Evolutionary conservation across 352 stramenopile genomes (phyloP), one percentile per base, ranked within the genome.

Genomic region (Pythium graminicola): DNA sequence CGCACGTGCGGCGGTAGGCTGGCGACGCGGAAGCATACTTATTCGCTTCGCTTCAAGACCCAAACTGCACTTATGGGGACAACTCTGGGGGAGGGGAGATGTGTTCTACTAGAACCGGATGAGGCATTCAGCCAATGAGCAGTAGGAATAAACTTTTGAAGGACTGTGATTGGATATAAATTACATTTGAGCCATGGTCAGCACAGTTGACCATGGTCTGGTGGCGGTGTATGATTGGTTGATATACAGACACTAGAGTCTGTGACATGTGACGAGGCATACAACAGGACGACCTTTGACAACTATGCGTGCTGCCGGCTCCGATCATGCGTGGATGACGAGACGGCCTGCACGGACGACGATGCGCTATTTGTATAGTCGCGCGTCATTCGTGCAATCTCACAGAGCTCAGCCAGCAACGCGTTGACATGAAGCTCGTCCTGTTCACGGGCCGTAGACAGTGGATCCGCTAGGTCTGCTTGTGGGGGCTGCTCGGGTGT

Each of bases 1-100:
- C 16, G 64, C 52, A 29, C 69, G 69, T 40, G 73, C 69, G 48
- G 61, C 59, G 27, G 72, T 67, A 13, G 57, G 63, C 62, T 81
- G 68, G 46, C 72, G 72, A 33, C 71, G 75, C 36, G 72, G 75
- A 48, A 86, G 72, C 74, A 85, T 39, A 13, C 20, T 11, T n/a
- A 32, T 17, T 41, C 35, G 31, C 31, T 38, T 20, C 3, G 38
- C 39, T 46, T 46, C 39, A 46, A 46, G 19, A 13, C 22, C 8
- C 3, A 26, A 11, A n/a, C 19, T 22, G n/a, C n/a, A n/a, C n/a
- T n/a, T n/a, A 51, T 8, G 9, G 44, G 9, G n/a, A 20, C 17
- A 28, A 52, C 42, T 14, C 13, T 24, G 22, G 29, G 49, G 49
- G 35, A 22, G 17, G 19, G 13, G 19, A 19, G 38, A 28, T 29